Evolutionary conservation across 2,329 filamentous ascomycete genomes (phyloP), one percentile per base, ranked within the genome.

Genomic region (Fusarium brevicatenulatum): DNA sequence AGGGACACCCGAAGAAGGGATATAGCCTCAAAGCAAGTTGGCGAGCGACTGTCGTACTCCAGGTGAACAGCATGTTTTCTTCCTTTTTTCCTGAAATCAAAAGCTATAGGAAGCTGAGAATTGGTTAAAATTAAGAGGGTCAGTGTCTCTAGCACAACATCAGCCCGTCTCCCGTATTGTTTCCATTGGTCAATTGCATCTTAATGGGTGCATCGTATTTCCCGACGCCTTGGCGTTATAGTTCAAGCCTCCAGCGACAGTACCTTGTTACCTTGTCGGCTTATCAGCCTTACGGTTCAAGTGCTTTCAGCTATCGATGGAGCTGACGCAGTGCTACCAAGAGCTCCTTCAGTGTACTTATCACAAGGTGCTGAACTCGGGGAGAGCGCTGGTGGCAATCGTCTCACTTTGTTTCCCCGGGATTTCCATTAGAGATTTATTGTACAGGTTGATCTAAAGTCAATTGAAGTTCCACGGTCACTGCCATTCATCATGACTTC

Each of bases 181-280:
- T 7, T 8, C 8, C 5, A 36, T 50, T 66, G 40, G 37, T 5
- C n/a, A 47, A 10, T 19, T 13, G 4, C 9, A 9, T 15, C 3
- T n/a, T 11, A 11, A 40, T 47, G 64, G 60, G 18, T 63, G 60
- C 52, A 65, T 67, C 64, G 64, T 67, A 65, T 67, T 65, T 34
- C 9, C 37, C 39, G 46, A 36, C 60, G 52, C 64, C 60, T 52
- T 46, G 64, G 60, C 60, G 64, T 52, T 65, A 42, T n/a, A 43
- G 32, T 52, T 67, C 13, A n/a, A 55, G 43, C 25, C 36, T 28
- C 6, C 21, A 4, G 8, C 42, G 11, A 9, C 21, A 36, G 13
- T 10, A 1, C 13, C 9, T 8, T 16, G 12, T n/a, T 42, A n/a
- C 30, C 16, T 28, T 23, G 23, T 37, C 63, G 23, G 58, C 42